These are phyloP conservation scores for Tephrocybe sp. DNA, from an alignment of 768 basidiomycete genomes.

Conservation along the genomic window DNA sequence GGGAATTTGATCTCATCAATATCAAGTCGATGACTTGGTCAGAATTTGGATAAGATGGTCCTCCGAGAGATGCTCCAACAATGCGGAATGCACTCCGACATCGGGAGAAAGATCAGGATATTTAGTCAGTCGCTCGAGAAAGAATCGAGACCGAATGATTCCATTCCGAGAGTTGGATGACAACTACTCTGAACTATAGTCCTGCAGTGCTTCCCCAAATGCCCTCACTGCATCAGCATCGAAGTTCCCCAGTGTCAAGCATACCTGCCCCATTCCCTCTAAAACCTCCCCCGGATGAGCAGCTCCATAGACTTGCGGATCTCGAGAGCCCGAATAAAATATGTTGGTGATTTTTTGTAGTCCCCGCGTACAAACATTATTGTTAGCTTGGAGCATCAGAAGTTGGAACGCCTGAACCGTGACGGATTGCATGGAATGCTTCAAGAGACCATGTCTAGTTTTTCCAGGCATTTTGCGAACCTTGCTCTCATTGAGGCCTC, in stretches of 20 bases:
- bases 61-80: neutral
- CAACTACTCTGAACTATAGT: neutral
- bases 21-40: neutral
- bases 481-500: neutral
- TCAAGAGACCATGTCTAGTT: too few relatives aligned
- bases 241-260: neutral
- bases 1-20: too few relatives aligned
- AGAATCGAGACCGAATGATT: neutral
- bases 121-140: neutral
- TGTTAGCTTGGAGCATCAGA: too few relatives aligned
- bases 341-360: neutral
- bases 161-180: neutral
- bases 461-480: too few relatives aligned
- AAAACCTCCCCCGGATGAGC: neutral
- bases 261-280: slow-evolving; percentile 2
- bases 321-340: neutral
- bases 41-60: too few relatives aligned
- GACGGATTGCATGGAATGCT: too few relatives aligned
- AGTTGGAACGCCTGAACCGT: too few relatives aligned
- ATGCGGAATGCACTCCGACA: neutral
- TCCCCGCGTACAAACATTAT: neutral
- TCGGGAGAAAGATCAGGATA: neutral
- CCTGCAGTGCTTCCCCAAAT: neutral
- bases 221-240: neutral
- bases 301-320: neutral